Percentiles rank a stretch among this genome's conserved stretches.
phyloP scores from a whole-genome alignment of 208 protist species.

The Acanthamoeba polyphaga region DNA sequence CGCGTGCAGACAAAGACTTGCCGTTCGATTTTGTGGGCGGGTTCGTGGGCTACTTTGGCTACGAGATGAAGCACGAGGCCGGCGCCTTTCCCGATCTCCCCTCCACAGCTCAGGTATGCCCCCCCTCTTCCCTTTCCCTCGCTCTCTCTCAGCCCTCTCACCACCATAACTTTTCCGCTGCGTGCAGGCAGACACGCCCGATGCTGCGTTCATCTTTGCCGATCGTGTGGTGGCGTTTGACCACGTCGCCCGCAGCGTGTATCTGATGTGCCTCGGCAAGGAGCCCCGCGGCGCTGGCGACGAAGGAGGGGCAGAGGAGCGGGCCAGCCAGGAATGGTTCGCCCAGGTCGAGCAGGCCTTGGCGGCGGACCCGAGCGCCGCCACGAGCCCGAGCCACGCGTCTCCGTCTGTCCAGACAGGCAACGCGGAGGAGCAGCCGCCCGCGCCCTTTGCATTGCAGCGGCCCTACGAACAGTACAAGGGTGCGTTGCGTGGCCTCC shows the following conservation, averaged over 20 bases:
- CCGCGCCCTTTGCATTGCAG: neutral
- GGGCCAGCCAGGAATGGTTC: neutral
- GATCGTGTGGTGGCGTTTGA: conserved; percentile 48
- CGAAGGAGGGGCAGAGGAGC: neutral
- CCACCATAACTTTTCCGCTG: too few relatives aligned
- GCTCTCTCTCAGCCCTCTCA: neutral
- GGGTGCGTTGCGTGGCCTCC: neutral
- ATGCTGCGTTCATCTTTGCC: conserved; percentile 68
- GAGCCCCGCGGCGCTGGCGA: neutral
- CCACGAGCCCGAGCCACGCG: neutral
- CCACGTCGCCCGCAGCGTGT: neutral
- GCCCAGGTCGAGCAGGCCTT: neutral
- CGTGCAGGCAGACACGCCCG: neutral
- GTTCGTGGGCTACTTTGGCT: conserved; percentile 74
- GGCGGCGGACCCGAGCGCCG: neutral
- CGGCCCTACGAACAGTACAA: conserved; percentile 1
- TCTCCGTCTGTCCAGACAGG: neutral
- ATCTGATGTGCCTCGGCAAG: neutral
- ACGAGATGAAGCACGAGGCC: conserved; percentile 75
- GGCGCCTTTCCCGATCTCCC: neutral
- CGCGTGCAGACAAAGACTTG: neutral
- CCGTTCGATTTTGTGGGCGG: conserved; percentile 59
- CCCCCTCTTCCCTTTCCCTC: neutral
- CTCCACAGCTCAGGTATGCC: neutral
- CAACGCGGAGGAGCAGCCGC: neutral